Conservation (phyloP, 2,329 filamentous ascomycete species). For the Cercospora sesami region DNA sequence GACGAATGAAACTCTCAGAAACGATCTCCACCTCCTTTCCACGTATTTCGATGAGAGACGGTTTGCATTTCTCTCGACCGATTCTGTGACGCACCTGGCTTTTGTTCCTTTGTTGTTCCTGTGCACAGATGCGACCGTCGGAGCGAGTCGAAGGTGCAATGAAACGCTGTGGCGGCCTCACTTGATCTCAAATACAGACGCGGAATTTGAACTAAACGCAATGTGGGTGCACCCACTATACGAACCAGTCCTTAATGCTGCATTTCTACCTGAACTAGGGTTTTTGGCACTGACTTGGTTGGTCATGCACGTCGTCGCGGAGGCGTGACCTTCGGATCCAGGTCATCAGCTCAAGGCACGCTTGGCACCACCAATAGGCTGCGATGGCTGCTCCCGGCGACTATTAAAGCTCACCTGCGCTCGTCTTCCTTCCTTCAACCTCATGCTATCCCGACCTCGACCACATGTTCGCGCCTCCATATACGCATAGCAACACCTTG, state of each 20-base stretch:
- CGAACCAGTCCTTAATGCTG: neutral
- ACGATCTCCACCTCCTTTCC: constrained; percentile 19
- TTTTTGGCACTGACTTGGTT: neutral
- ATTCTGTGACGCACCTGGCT: neutral
- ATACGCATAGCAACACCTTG: constrained; percentile 14
- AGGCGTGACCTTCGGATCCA: neutral
- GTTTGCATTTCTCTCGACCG: constrained; percentile 1
- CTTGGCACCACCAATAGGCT: neutral
- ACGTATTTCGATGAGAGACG: constrained; percentile 16
- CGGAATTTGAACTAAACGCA: neutral
- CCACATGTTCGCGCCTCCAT: constrained; percentile 24
- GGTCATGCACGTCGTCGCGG: constrained; percentile 1
- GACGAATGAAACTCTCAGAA: constrained; percentile 32
- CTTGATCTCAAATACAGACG: neutral
- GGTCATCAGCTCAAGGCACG: neutral
- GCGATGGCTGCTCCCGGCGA: neutral
- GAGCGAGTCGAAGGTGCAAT: neutral
- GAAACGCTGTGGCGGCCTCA: constrained; percentile 3
- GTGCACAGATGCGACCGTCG: neutral
- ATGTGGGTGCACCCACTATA: neutral
- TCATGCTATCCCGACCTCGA: constrained; percentile 15
- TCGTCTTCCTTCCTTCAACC: constrained; percentile 19
- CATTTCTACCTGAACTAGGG: neutral
- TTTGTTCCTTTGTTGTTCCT: constrained; percentile 17
- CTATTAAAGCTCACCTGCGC: constrained; percentile 9